Base-by-base conservation (phyloP, 805 yeast genomes). In the Dipodascus albidus region DNA sequence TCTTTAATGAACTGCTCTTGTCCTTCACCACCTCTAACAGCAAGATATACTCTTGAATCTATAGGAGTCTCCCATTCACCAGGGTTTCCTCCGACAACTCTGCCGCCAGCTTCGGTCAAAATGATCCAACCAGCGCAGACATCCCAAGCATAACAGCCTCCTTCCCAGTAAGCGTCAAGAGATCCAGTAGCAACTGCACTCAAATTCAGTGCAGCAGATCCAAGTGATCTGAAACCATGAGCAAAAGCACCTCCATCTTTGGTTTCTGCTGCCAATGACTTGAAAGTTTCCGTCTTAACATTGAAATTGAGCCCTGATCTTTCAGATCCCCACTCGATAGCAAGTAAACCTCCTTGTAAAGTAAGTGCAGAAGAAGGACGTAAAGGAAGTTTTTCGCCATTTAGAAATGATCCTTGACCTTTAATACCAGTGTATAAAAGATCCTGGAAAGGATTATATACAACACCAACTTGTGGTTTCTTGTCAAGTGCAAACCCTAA, bases 131-230 rank as follows among this genome's bases (percentile, higher is more conserved):
- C 83, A 15, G 85, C 86, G 63, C 83, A 79, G 1, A 81, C 83
- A 62, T 81, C 86, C 85, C 85, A 81, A 22, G 80, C 77, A 62
- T 75, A 79, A 61, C 83, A 79, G n/a, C 84, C 84, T 50, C 83
- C 84, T 65, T 80, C 84, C 84, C 85, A 81, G 64, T 81, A 81
- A 2, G 79, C 74, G 60, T 81, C 86, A 23, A 80, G 55, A 54
- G 70, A 71, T 3, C 86, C 86, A 2, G 77, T 70, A 0, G 85
- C 84, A 3, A 78, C 79, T 48, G 76, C 74, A 49, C 82, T 74
- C 41, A 79, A 64, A 61, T 80, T 80, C 75, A 81, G 73, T 3
- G 86, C 86, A 0, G 85, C 85, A 19, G 83, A 78, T 2, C 86
- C 86, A 53, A 78, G 65, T 20, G 79, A 71, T 62, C 86, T 72